Conservation (phyloP, 176 grass and related monocot genomes). For the Bonia amplexicaulis region DNA sequence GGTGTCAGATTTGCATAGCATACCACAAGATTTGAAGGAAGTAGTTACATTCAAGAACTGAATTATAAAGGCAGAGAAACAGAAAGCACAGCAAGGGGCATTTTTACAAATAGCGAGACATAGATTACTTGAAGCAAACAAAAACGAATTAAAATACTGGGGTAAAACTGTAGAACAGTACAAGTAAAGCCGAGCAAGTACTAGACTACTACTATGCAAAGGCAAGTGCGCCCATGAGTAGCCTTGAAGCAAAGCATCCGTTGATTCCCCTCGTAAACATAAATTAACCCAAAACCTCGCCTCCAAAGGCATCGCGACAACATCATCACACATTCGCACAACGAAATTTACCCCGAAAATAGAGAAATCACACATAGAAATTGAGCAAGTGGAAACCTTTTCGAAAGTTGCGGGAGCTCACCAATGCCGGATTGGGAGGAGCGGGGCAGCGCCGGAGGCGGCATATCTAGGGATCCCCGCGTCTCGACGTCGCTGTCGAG, state of each 20-base stretch:
- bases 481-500: slow-evolving; percentile 22
- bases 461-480: slow-evolving; percentile 16
- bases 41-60: neutral
- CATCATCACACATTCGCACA: neutral
- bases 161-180: neutral
- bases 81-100: neutral
- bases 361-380: neutral
- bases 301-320: neutral
- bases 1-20: neutral
- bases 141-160: neutral
- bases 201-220: neutral
- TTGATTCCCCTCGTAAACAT: neutral
- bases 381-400: neutral
- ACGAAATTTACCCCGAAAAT: neutral
- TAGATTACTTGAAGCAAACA: neutral
- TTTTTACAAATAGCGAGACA: slow-evolving; percentile 4
- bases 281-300: neutral
- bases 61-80: neutral
- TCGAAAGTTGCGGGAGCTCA: neutral
- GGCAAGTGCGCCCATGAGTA: slow-evolving; percentile 22
- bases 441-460: neutral
- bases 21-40: neutral
- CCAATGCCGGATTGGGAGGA: neutral
- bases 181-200: neutral
- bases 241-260: slow-evolving; percentile 25